These are phyloP conservation scores for Colletotrichum filicis DNA, from an alignment of 2,329 filamentous ascomycete genomes.

Conservation along the genomic window DNA sequence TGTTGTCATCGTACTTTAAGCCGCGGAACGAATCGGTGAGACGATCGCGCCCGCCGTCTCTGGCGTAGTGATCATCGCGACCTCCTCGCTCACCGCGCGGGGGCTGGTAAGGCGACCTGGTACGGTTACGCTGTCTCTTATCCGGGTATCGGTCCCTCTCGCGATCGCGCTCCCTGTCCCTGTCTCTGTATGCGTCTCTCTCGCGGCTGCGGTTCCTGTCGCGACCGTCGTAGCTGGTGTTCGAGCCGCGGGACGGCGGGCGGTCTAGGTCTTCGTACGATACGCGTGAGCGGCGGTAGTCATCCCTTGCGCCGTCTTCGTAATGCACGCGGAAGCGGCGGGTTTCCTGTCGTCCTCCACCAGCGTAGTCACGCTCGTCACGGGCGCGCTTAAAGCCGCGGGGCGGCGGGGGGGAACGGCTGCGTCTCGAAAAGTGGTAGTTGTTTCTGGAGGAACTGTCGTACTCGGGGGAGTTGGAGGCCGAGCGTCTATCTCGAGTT, in stretches of 20 bases:
- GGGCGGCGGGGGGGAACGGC: conserved; percentile 66
- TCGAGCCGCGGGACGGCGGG: conserved; percentile 53
- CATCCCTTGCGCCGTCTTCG: conserved; percentile 64
- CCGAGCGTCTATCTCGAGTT: conserved; percentile 71
- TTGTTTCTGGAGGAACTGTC: conserved; percentile 54
- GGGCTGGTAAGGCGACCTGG: conserved; percentile 58
- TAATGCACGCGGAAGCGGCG: conserved; percentile 71
- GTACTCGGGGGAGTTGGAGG: conserved; percentile 65
- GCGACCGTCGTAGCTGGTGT: conserved; percentile 61
- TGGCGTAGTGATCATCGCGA: conserved; percentile 47
- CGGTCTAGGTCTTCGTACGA: conserved; percentile 69
- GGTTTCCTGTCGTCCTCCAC: conserved; percentile 59
- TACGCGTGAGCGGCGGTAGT: conserved; percentile 57
- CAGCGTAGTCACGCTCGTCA: conserved; percentile 67
- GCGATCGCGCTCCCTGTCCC: conserved; percentile 39
- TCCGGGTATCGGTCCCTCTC: conserved; percentile 58
- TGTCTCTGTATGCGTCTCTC: conserved; percentile 39
- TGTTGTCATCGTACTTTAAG: conserved; percentile 58
- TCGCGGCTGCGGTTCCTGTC: conserved; percentile 55
- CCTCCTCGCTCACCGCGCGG: conserved; percentile 50
- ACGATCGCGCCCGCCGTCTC: conserved; percentile 43
- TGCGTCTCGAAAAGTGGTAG: conserved; percentile 56
- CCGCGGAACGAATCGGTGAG: conserved; percentile 38
- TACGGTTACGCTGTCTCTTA: conserved; percentile 67
- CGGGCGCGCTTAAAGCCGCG: conserved; percentile 74